Evolutionary conservation across 345 rosid species (phyloP).

Genomic region (Angophora floribunda): DNA sequence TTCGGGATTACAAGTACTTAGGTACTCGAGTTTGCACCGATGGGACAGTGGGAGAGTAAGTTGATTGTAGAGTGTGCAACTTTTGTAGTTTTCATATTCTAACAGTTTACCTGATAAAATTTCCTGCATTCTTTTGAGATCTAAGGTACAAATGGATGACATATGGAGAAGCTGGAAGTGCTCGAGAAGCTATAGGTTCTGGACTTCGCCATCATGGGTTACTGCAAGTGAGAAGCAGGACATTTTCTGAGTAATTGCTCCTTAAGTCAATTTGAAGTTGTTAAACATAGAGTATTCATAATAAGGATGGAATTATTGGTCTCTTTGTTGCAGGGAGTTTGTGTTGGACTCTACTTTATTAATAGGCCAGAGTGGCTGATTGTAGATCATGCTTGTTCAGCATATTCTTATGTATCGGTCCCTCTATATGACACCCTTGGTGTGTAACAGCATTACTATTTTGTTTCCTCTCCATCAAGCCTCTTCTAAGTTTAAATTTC

Average conservation of each 20-base stretch:
- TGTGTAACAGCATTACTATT: constrained; percentile 8
- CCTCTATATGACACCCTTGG: constrained; percentile 96
- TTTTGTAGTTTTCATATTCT: not conserved
- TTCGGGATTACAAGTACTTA: constrained; percentile 60
- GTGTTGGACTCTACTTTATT: constrained; percentile 63
- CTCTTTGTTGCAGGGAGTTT: constrained; percentile 49
- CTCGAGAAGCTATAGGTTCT: constrained; percentile 78
- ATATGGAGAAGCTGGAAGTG: constrained; percentile 66
- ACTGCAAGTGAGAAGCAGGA: constrained; percentile 25
- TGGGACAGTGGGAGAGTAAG: constrained; percentile 86
- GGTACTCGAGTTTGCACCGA: constrained; percentile 59
- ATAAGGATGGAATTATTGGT: not conserved
- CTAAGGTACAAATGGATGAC: constrained; percentile 90
- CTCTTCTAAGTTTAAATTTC: not conserved
- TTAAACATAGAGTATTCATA: not conserved
- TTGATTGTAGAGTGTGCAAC: not conserved
- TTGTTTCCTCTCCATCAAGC: not conserved
- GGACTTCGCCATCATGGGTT: constrained; percentile 63
- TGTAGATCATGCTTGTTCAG: constrained; percentile 92
- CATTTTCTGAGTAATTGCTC: not conserved
- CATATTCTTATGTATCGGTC: constrained; percentile 83
- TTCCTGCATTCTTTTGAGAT: not conserved
- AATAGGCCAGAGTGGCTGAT: constrained; percentile 92
- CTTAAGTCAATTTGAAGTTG: not conserved
- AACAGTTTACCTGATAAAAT: not conserved